These are phyloP conservation scores for Strobilomyces confusus DNA, from an alignment of 768 basidiomycete species.

Conservation along the genomic window DNA sequence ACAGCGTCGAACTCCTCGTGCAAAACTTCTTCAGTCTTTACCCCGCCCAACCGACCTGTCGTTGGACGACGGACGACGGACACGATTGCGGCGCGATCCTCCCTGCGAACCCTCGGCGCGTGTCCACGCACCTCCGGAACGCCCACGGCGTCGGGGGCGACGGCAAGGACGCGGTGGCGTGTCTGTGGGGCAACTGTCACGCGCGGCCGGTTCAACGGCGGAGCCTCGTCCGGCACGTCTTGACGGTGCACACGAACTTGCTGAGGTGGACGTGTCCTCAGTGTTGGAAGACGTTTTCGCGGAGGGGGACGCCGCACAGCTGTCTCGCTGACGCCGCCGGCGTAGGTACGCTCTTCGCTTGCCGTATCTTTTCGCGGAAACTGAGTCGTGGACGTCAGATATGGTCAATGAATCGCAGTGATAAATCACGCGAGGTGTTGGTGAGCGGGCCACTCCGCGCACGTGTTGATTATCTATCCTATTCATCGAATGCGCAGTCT, in stretches of 20 bases:
- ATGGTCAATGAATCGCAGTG: neutral
- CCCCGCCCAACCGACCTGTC: neutral
- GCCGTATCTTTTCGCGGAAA: neutral
- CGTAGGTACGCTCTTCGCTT: neutral
- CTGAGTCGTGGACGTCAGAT: neutral
- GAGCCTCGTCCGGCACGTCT: neutral
- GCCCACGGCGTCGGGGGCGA: neutral
- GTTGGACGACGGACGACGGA: neutral
- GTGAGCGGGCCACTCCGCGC: too few relatives aligned
- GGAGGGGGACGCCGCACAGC: neutral
- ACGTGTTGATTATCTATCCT: too few relatives aligned
- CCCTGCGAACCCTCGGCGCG: neutral
- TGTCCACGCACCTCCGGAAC: neutral
- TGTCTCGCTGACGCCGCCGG: neutral
- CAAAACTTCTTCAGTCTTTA: neutral
- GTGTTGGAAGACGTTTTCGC: neutral
- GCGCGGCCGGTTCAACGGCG: conserved; percentile 1
- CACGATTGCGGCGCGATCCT: conserved; percentile 1
- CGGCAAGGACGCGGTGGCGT: neutral
- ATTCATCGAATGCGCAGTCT: too few relatives aligned
- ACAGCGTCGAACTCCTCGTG: neutral
- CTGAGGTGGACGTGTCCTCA: conserved; percentile 8
- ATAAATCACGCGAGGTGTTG: too few relatives aligned
- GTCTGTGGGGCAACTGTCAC: neutral
- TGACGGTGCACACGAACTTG: neutral